Percentiles rank a stretch among this genome's conserved stretches.
phyloP scores from a whole-genome alignment of 148 eudicot species.

The Chenopodium suecicum region DNA sequence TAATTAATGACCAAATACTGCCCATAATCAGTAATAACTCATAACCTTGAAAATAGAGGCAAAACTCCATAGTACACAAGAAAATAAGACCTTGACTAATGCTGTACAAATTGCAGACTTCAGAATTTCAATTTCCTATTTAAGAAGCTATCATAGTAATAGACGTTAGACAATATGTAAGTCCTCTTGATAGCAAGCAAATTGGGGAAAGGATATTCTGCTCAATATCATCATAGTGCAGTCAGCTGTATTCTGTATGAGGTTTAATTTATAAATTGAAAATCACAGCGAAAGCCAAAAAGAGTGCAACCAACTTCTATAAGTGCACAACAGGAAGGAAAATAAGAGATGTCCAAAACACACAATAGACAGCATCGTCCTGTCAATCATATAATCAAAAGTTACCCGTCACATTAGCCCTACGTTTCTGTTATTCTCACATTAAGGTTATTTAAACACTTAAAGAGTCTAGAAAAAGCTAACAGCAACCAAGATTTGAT shows the following conservation, averaged over 20 bases:
- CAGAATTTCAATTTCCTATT: background rate
- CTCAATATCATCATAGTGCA: background rate
- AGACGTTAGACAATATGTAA: background rate
- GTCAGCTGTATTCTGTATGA: background rate
- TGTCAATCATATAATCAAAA: background rate
- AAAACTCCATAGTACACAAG: background rate
- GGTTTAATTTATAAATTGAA: background rate
- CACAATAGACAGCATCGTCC: background rate
- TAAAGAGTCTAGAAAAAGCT: background rate
- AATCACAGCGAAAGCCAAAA: background rate
- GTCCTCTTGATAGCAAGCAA: background rate
- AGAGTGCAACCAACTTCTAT: background rate
- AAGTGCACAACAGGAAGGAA: background rate
- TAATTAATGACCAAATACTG: background rate
- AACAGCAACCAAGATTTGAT: background rate
- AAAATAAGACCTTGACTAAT: background rate
- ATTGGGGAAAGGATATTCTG: background rate
- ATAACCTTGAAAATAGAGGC: background rate
- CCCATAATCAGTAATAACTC: background rate
- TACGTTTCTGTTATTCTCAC: background rate
- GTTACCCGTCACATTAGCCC: background rate
- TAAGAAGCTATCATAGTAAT: background rate
- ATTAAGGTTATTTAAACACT: background rate
- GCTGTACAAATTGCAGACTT: background rate
- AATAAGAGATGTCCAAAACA: background rate